A percentile compares a stretch with the other conserved stretches of the same genome.
Conservation (phyloP, 1,284 basidiomycete genomes). For the Agaricales sp. region DNA sequence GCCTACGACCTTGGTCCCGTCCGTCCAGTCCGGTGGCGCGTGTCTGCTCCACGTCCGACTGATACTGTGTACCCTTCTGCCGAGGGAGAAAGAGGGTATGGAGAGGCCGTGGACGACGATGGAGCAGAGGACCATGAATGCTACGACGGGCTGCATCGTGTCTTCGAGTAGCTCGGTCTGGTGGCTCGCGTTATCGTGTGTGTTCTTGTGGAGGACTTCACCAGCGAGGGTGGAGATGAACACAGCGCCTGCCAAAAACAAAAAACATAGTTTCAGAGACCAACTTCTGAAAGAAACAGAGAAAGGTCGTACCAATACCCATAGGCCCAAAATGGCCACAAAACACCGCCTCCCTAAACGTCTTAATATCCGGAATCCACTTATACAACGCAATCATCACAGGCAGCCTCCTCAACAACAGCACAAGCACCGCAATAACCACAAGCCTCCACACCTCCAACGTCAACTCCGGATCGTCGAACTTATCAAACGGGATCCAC, state of each 20-base stretch:
- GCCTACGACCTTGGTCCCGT: not conserved
- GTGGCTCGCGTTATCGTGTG: slow-evolving; percentile 33
- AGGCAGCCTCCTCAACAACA: slow-evolving; percentile 78
- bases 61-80: slow-evolving; percentile 81
- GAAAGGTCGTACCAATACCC: slow-evolving; percentile 44
- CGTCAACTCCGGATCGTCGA: not conserved
- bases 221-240: slow-evolving; percentile 88
- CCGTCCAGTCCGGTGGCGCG: not conserved
- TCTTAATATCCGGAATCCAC: slow-evolving; percentile 93
- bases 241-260: slow-evolving; percentile 39
- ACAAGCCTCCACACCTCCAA: slow-evolving; percentile 30
- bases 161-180: slow-evolving; percentile 62
- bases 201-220: slow-evolving; percentile 38
- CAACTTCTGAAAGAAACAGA: not conserved
- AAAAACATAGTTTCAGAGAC: not conserved
- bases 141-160: slow-evolving; percentile 82
- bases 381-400: slow-evolving; percentile 74
- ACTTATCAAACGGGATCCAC: slow-evolving; percentile 80
- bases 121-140: slow-evolving; percentile 86
- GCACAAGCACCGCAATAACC: slow-evolving; percentile 69
- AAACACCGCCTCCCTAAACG: slow-evolving; percentile 78
- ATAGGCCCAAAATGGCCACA: slow-evolving; percentile 93
- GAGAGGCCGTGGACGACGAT: slow-evolving; percentile 84
- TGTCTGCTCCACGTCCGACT: slow-evolving; percentile 62
- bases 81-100: slow-evolving; percentile 88